Evolutionary conservation across 2,329 filamentous ascomycete genomes (phyloP), one percentile per base, ranked within the genome.

Genomic region (Beauveria pseudobassiana): DNA sequence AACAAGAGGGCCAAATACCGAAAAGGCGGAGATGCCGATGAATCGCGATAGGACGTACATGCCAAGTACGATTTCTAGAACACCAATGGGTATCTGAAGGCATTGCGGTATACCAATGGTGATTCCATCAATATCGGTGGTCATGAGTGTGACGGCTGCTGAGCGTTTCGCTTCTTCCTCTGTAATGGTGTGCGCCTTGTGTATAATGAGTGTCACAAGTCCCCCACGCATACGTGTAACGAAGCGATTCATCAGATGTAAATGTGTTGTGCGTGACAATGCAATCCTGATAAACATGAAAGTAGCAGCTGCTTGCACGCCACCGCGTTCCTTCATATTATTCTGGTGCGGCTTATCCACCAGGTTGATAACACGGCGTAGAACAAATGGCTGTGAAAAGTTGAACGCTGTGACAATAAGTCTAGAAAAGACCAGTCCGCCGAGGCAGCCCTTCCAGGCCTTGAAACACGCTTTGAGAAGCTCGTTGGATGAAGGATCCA

Each of bases 161-260:
- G 30, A 18, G 12, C 75, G 72, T 20, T 73, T 71, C 5, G 69
- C 67, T 1, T 66, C 62, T 3, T 65, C 65, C 3, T 66, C 64
- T n/a, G 69, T 67, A 9, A 77, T 62, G 1, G 65, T 62, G 3
- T 77, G 63, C 0, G 76, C 77, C 63, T 79, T 78, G n/a, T 75
- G 73, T 64, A 80, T 83, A 18, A 85, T 76, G 66, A 81, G 73
- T 0, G 78, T 76, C 7, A 73, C 63, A 16, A 76, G 67, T 1
- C 66, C 67, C 1, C 69, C 73, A 10, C 74, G 71, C 24, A 71
- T 58, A 63, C 71, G 68, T 12, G 71, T 69, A 43, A 74, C 70
- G 42, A 68, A 66, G 22, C 71, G 71, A 20, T 60, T 53, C 43
- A 46, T 52, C 2, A 53, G 24, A 20, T 60, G 55, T 16, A 42